phyloP scores from a whole-genome alignment of 805 yeast species.

The Sugiyamaella marilandica region DNA sequence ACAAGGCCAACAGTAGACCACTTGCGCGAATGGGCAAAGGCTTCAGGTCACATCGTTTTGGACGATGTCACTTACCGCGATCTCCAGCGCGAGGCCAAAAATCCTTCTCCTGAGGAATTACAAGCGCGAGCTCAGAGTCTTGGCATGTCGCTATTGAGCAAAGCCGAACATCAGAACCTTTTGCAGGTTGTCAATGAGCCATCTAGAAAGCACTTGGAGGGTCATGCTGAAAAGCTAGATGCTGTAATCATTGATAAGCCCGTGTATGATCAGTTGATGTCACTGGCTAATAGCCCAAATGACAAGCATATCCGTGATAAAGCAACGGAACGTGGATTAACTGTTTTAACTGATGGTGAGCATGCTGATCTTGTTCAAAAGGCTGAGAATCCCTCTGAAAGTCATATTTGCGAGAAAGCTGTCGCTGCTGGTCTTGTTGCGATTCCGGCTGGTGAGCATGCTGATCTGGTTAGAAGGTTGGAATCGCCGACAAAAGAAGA shows the following conservation, averaged over 20 bases:
- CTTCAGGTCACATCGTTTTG: slow-evolving; percentile 32
- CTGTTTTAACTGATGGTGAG: slow-evolving; percentile 23
- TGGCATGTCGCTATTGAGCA: slow-evolving; percentile 23
- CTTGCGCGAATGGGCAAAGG: slow-evolving; percentile 19
- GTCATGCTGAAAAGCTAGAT: slow-evolving; percentile 22
- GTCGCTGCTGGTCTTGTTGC: slow-evolving; percentile 28
- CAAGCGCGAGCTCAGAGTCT: slow-evolving; percentile 17
- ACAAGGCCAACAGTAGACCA: slow-evolving; percentile 19
- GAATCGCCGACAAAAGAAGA: slow-evolving; percentile 27
- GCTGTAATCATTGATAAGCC: slow-evolving; percentile 21
- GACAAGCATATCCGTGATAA: slow-evolving; percentile 24
- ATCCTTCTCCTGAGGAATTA: slow-evolving; percentile 24
- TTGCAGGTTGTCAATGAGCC: slow-evolving; percentile 10
- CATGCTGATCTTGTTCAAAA: slow-evolving; percentile 24
- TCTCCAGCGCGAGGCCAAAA: slow-evolving; percentile 15
- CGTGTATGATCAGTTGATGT: slow-evolving; percentile 19
- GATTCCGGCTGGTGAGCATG: slow-evolving; percentile 24
- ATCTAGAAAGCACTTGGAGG: slow-evolving; percentile 22
- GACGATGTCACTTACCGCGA: slow-evolving; percentile 31
- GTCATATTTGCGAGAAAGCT: slow-evolving; percentile 17
- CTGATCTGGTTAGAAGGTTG: slow-evolving; percentile 23
- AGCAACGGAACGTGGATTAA: slow-evolving; percentile 20
- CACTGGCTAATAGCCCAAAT: slow-evolving; percentile 27
- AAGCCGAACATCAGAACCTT: slow-evolving; percentile 23
- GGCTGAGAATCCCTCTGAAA: slow-evolving; percentile 19